phyloP scores from a whole-genome alignment of 2,329 filamentous ascomycete species.

The Claviceps africana region DNA sequence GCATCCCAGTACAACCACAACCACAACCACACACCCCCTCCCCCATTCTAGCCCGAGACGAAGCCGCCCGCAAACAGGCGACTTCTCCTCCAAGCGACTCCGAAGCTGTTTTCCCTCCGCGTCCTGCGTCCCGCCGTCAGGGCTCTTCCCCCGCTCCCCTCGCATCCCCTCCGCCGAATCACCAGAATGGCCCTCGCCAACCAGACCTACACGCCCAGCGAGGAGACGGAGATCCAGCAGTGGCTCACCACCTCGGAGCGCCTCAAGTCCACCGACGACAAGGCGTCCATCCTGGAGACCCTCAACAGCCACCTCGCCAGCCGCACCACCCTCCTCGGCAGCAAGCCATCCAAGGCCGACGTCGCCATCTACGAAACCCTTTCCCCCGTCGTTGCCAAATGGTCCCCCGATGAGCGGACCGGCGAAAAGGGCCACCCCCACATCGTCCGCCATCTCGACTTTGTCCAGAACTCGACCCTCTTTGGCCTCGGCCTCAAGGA shows the following conservation, averaged over 20 bases:
- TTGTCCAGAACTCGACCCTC: constrained; percentile 79
- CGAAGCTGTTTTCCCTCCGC: constrained; percentile 33
- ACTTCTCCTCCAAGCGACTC: constrained; percentile 1
- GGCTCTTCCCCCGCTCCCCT: constrained; percentile 24
- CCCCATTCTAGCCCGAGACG: constrained; percentile 4
- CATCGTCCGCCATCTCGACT: constrained; percentile 83
- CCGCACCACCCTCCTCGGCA: constrained; percentile 77
- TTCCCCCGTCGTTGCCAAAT: constrained; percentile 60
- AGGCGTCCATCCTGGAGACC: constrained; percentile 56
- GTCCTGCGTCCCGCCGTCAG: constrained; percentile 17
- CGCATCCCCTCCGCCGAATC: constrained; percentile 14
- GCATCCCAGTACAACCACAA: neutral
- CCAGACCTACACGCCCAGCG: constrained; percentile 59
- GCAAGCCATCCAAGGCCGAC: constrained; percentile 80
- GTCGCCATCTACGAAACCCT: constrained; percentile 70
- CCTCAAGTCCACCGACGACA: constrained; percentile 42
- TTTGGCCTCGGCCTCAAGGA: constrained; percentile 56
- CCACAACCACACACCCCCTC: no score
- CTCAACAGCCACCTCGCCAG: constrained; percentile 80
- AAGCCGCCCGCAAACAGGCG: constrained; percentile 1
- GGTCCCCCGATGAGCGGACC: constrained; percentile 76
- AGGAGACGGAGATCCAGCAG: constrained; percentile 78
- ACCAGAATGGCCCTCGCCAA: constrained; percentile 53
- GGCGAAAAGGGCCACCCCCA: constrained; percentile 81
- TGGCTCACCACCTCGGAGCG: constrained; percentile 71